phyloP scores from a whole-genome alignment of 257 asterid genomes.

The Phtheirospermum japonicum region DNA sequence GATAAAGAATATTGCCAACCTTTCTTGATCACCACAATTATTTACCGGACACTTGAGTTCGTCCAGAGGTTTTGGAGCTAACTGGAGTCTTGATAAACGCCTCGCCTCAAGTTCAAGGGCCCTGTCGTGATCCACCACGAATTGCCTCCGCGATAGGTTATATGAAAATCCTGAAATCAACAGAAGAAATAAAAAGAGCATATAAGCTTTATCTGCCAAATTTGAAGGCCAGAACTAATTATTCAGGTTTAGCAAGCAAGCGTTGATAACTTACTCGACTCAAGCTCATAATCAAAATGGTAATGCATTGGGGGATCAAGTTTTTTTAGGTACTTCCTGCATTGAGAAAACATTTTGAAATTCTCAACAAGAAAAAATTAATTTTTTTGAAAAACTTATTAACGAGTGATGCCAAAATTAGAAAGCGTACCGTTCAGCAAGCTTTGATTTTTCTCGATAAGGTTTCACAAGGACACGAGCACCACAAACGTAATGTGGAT shows the following conservation, averaged over 20 bases:
- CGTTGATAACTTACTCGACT: conserved; percentile 39
- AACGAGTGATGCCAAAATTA: too few species aligned
- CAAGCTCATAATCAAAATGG: conserved; percentile 39
- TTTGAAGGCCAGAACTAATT: too few species aligned
- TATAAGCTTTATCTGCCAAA: too few species aligned
- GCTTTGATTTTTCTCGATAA: conserved; percentile 58
- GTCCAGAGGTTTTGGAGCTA: conserved; percentile 32
- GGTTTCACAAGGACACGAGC: conserved; percentile 84
- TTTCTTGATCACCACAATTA: conserved; percentile 38
- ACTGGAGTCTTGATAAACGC: conserved; percentile 46
- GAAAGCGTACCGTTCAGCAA: conserved; percentile 38
- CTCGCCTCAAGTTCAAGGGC: conserved; percentile 46
- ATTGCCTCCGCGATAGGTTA: conserved; percentile 29
- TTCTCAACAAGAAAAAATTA: too few species aligned
- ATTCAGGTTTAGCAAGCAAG: background rate
- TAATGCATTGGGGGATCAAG: conserved; percentile 40
- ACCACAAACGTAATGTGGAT: conserved; percentile 73
- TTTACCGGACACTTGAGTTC: background rate
- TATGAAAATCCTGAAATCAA: conserved; percentile 35
- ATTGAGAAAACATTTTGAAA: background rate
- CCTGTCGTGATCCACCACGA: conserved; percentile 38
- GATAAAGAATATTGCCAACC: too few species aligned
- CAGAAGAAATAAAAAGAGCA: too few species aligned
- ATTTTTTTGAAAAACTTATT: too few species aligned
- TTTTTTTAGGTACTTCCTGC: conserved; percentile 51